A percentile compares a stretch with the other conserved stretches of the same genome.
Conservation (phyloP, 768 basidiomycete species). For the Tricholoma furcatifolium region DNA sequence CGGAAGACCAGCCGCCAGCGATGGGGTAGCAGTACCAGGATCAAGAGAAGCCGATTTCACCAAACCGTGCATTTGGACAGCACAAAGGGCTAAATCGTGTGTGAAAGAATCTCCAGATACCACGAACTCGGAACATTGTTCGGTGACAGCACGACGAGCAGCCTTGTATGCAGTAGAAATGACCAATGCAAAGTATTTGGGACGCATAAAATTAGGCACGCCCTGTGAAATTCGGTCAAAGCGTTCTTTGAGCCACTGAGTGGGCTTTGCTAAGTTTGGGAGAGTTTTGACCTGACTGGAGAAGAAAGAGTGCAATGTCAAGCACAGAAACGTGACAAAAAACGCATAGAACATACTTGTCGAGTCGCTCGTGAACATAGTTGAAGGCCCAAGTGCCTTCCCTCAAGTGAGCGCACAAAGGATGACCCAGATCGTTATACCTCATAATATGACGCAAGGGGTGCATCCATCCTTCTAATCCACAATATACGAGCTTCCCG, state of each 20-base stretch:
- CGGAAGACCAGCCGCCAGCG: conserved; percentile 91
- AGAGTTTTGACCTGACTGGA: conserved; percentile 57
- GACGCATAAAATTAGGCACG: conserved; percentile 85
- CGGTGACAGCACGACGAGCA: conserved; percentile 76
- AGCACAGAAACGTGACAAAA: not conserved
- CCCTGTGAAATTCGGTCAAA: conserved; percentile 75
- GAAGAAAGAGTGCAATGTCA: conserved; percentile 5
- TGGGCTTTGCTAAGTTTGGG: conserved; percentile 69
- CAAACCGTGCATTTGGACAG: conserved; percentile 87
- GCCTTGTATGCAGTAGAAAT: conserved; percentile 93
- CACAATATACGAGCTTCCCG: conserved; percentile 85
- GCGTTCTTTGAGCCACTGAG: conserved; percentile 84
- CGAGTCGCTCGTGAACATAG: conserved; percentile 72
- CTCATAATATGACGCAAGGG: conserved; percentile 80
- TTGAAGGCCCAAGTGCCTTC: conserved; percentile 92
- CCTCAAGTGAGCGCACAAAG: conserved; percentile 84
- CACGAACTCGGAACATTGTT: conserved; percentile 88
- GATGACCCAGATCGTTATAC: conserved; percentile 91
- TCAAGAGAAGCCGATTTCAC: conserved; percentile 91
- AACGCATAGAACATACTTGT: conserved; percentile 52
- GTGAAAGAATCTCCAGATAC: conserved; percentile 84
- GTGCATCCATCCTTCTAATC: conserved; percentile 97
- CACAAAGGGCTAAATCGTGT: conserved; percentile 82
- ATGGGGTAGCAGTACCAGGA: conserved; percentile 66
- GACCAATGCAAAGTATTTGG: conserved; percentile 94